These are phyloP conservation scores for Cymodocea nodosa DNA, from an alignment of 116 monocot species.

Conservation along the genomic window DNA sequence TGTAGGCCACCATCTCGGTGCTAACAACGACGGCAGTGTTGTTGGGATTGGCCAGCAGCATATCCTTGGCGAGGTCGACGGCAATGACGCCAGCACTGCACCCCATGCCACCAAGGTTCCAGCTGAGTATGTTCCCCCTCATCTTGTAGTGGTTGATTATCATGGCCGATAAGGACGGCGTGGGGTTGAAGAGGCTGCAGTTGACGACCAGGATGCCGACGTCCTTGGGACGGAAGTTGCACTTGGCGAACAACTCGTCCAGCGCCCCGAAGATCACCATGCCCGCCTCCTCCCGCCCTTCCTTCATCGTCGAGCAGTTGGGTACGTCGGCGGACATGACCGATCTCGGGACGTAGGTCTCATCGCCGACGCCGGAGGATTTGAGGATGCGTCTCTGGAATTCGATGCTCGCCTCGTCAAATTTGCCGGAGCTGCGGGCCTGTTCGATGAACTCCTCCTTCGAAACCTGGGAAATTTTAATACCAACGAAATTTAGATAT, in stretches of 20 bases:
- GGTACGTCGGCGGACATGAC: constrained; percentile 24
- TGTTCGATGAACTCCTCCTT: constrained; percentile 79
- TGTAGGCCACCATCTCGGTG: constrained; percentile 79
- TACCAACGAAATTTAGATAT: too few relatives aligned
- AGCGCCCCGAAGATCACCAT: constrained; percentile 74
- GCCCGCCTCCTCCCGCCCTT: constrained; percentile 65
- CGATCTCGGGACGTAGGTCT: constrained; percentile 66
- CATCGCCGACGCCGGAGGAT: constrained; percentile 85
- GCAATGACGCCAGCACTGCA: constrained; percentile 83
- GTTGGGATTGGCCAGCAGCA: constrained; percentile 70
- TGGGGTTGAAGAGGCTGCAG: constrained; percentile 98
- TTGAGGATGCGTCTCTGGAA: constrained; percentile 77
- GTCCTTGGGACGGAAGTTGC: constrained; percentile 61
- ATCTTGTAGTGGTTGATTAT: constrained; percentile 99
- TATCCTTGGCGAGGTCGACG: constrained; percentile 67
- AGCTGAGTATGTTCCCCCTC: constrained; percentile 86
- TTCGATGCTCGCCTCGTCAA: constrained; percentile 62
- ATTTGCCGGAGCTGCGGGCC: constrained; percentile 72
- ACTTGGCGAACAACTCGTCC: constrained; percentile 88
- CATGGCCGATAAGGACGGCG: constrained; percentile 94
- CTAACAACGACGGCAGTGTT: constrained; percentile 83
- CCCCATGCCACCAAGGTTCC: constrained; percentile 96
- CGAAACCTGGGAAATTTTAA: constrained; percentile 32
- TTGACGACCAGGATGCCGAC: constrained; percentile 82
- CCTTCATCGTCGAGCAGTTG: constrained; percentile 77